phyloP scores from a whole-genome alignment of 2,329 filamentous ascomycete genomes.

The Diaporthe sp. region DNA sequence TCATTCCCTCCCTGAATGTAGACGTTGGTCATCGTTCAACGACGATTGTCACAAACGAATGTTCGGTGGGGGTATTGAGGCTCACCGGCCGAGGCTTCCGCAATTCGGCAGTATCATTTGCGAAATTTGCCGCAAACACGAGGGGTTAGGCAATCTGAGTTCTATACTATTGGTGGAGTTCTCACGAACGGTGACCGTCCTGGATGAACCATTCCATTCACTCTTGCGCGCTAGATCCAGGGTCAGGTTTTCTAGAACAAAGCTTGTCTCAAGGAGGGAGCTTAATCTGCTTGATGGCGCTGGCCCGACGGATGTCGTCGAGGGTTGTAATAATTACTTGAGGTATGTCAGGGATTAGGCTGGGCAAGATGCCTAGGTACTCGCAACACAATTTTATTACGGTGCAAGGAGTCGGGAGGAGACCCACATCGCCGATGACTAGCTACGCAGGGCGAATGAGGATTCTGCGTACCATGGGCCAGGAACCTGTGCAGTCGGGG shows the following conservation, averaged over 20 bases:
- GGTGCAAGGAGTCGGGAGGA: not conserved
- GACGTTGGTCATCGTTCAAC: not conserved
- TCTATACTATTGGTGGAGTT: not conserved
- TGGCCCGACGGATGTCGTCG: conserved; percentile 23
- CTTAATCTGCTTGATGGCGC: conserved; percentile 13
- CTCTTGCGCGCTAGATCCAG: not conserved
- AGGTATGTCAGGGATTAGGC: conserved; percentile 22
- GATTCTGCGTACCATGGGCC: not conserved
- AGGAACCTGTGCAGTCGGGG: not conserved
- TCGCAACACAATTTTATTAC: conserved; percentile 10
- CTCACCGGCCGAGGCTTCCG: not conserved
- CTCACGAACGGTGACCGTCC: conserved; percentile 5
- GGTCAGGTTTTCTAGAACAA: conserved; percentile 19
- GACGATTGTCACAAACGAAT: not conserved
- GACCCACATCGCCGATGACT: not conserved
- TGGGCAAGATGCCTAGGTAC: not conserved
- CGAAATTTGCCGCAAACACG: not conserved
- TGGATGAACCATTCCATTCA: not conserved
- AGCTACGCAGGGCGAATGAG: not conserved
- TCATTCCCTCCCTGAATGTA: not conserved
- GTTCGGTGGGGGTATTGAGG: not conserved
- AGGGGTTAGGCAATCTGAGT: not conserved
- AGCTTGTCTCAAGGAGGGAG: conserved; percentile 22
- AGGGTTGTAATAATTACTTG: conserved; percentile 7
- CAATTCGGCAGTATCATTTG: not conserved